Base-by-base conservation (phyloP, 306 rosid genomes). In the Rosa rugosa region DNA sequence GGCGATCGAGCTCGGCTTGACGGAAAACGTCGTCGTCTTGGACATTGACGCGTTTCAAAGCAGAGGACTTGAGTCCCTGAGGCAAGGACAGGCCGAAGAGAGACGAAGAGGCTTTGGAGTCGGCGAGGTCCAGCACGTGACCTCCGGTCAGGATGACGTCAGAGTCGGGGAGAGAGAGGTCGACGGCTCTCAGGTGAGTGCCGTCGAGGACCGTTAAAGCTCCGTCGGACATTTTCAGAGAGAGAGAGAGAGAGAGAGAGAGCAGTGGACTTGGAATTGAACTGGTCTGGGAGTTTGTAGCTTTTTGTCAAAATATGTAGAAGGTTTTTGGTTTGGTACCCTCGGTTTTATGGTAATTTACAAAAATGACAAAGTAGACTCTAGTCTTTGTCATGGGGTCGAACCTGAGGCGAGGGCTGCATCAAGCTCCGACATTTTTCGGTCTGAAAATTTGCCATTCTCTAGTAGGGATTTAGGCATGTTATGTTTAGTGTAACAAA, bases 121-220 rank as follows among this genome's bases (percentile, higher is more conserved):
- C 86, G 17, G 96, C 97, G 63, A 90, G 87, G 83, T 90, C 84
- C 20, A 93, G 91, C 16, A 89, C 38, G 40, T 83, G 89, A 80
- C 85, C 91, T 84, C 92, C 96, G 80, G 89, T 88, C 46, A 90
- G 13, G 12, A 41, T 51, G 70, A 1, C 71, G 44, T 79, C 85
- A 49, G 77, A 27, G 1, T 60, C 82, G 75, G 85, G 83, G 14
- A 53, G 80, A 11, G 96, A 71, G 46, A 86, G 85, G 86, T 90
- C 90, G 75, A 85, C 17, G 75, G 72, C 51, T 36, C 79, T 63
- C 11, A 95, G 93, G 41, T 86, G 83, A 45, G 79, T 73, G 72
- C 98, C 99, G 85, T 95, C 99, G 17, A 92, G 84, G 34, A 91
- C 76, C 54, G 86, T 89, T 82, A 93, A 75, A 11, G 81, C 50